Conservation (phyloP, 805 yeast species). For the Kodamaea laetipori region DNA sequence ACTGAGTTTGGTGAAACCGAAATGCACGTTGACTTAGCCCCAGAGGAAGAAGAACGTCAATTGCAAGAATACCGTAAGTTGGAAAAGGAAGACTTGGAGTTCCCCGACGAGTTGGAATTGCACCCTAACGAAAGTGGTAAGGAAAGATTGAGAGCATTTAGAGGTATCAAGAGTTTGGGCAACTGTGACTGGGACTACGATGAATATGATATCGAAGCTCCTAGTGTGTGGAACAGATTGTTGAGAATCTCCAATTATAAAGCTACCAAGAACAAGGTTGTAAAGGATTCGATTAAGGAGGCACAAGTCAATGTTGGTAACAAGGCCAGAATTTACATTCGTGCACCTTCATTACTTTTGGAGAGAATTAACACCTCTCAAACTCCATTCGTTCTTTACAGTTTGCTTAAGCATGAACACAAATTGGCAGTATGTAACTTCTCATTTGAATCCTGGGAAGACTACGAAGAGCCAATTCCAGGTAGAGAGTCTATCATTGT, state of each 20-base stretch:
- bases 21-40: constrained; percentile 68
- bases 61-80: constrained; percentile 63
- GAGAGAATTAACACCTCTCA: constrained; percentile 44
- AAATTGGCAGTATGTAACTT: constrained; percentile 81
- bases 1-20: constrained; percentile 53
- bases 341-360: constrained; percentile 52
- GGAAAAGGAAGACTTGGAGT: constrained; percentile 84
- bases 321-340: constrained; percentile 58
- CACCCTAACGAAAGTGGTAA: constrained; percentile 73
- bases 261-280: constrained; percentile 68
- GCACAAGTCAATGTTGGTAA: constrained; percentile 57
- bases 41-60: constrained; percentile 84
- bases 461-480: constrained; percentile 79
- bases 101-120: constrained; percentile 93
- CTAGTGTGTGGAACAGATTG: constrained; percentile 75
- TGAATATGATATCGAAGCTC: constrained; percentile 75
- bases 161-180: constrained; percentile 84
- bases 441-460: constrained; percentile 86
- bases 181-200: constrained; percentile 86
- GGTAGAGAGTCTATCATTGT: constrained; percentile 79
- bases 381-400: constrained; percentile 65
- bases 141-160: constrained; percentile 72
- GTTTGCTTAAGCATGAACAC: constrained; percentile 82
- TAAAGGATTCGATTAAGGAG: constrained; percentile 56
- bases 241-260: constrained; percentile 74